These are phyloP conservation scores for Gigaspora rosea DNA, from an alignment of 192 early-diverging fungal species.

Conservation along the genomic window DNA sequence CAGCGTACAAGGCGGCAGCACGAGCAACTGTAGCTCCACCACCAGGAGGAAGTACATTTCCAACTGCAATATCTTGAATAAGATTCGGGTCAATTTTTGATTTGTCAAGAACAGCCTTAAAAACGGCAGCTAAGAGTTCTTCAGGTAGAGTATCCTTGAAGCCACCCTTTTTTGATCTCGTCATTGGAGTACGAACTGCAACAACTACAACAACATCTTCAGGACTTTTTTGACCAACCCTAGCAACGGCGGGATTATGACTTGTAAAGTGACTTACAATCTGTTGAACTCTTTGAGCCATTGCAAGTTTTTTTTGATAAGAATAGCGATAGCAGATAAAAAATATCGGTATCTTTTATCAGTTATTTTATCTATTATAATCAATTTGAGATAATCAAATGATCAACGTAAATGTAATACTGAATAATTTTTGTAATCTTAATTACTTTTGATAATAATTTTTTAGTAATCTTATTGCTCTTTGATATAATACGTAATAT, in stretches of 20 bases:
- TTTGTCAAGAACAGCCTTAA: constrained; percentile 73
- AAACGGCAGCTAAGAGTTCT: constrained; percentile 74
- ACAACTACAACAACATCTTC: constrained; percentile 83
- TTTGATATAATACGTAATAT: too few species aligned
- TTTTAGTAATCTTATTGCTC: too few species aligned
- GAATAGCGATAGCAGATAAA: background rate
- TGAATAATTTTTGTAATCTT: too few species aligned
- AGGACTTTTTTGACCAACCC: constrained; percentile 63
- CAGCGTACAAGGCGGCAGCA: constrained; percentile 88
- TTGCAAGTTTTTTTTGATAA: background rate
- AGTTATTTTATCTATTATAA: too few species aligned
- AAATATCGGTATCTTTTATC: background rate
- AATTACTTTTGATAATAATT: too few species aligned
- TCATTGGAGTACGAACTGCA: constrained; percentile 77
- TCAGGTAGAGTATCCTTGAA: constrained; percentile 81
- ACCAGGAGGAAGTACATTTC: constrained; percentile 87
- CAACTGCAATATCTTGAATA: constrained; percentile 91
- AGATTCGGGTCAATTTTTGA: constrained; percentile 80
- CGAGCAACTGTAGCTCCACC: constrained; percentile 88
- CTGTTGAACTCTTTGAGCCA: constrained; percentile 32
- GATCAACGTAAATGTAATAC: too few species aligned
- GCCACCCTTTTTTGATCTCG: constrained; percentile 74
- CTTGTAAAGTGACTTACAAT: constrained; percentile 32
- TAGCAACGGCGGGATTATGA: background rate
- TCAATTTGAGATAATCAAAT: too few species aligned